Evolutionary conservation across 2,329 filamentous ascomycete genomes (phyloP), one percentile per base, ranked within the genome.

Genomic region (Aspergillus fumigatiaffinis): DNA sequence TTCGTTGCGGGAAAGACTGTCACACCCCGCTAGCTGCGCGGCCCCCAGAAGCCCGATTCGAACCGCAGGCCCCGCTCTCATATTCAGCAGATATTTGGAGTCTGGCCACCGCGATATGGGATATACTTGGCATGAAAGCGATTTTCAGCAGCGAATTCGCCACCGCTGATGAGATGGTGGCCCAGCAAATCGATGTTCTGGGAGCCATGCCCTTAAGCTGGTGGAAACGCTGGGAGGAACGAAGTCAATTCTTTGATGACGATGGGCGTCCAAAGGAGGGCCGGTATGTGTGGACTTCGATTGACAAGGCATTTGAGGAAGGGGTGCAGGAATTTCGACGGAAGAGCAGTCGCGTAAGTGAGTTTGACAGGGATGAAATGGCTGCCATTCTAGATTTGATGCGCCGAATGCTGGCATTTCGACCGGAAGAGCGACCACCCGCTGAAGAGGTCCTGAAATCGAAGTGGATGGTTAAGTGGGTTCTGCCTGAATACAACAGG

Each of bases 391-490:
- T 73, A 2, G 66, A 68, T n/a, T 53, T 74, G 56, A 69, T 74
- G 58, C 64, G 65, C 2, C 55, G 57, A 7, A 74, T 73, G 70
- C 55, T 74, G 21, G 51, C 35, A 38, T 72, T 70, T 25, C 57
- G 59, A 12, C 68, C 68, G 0, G 65, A 69, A 53, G 63, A 71
- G 8, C 62, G 72, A 52, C 60, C 62, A 21, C 68, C 68, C 20
- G 65, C 61, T 20, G 59, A 70, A 10, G 62, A 70, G 46, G 66
- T 75, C 2, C 54, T 74, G 12, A 51, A 52, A 53, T 75, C 69
- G 0, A 66, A 73, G 28, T 75, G 71, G 71, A 73, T 74, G 65
- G 59, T 64, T 0, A 73, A 69, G 41, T 75, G 71, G 71, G 68
- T 50, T n/a, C 57, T 68, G 38, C 66, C 66, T 49, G 60, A 66